Evolutionary conservation across 176 grass and related monocot species (phyloP), one percentile per base, ranked within the genome.

Genomic region (Cocos nucifera): DNA sequence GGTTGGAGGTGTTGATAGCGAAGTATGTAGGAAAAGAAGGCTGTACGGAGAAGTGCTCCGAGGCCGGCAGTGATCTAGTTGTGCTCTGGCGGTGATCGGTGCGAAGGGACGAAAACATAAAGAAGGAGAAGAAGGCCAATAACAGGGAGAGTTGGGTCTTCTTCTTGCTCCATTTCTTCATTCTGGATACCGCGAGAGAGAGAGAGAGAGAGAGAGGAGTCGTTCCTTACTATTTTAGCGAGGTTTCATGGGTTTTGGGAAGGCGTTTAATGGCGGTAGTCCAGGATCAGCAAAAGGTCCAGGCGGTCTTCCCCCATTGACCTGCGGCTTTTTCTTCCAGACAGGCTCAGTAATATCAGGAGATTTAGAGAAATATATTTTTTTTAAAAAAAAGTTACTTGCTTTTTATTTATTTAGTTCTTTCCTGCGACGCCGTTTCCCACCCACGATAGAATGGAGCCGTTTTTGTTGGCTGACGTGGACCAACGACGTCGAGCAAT

Each of bases 121-220:
- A 54, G 50, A 67, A 54, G 50, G 8, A 7, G 50, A 67, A 30
- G 24, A 55, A 10, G 25, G 19, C 16, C 23, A 28, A 9, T 16
- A 35, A 67, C 22, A 67, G 64, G 24, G 16, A 53, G 50, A 54
- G 22, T 54, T 67, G 64, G 8, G 8, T 24, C 24, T 20, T 67
- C 64, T 4, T 18, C 57, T 20, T 67, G 48, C n/a, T 35, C 7
- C 50, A 24, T 51, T 26, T 53, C 2, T 19, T 50, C 35, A 64
- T 64, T 21, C 17, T 17, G 22, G 21, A 26, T 2, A 26, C 56
- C 14, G 19, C 0, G 19, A 6, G n/a, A n/a, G n/a, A n/a, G n/a
- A n/a, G n/a, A n/a, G 9, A 5, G 0, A 26, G 3, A 26, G 22
- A 59, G 25, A 49, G 61, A 50, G 61, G 48, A 26, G 8, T 8